Conservation (phyloP, 163 green algal genomes). For the Volvox carteri region DNA sequence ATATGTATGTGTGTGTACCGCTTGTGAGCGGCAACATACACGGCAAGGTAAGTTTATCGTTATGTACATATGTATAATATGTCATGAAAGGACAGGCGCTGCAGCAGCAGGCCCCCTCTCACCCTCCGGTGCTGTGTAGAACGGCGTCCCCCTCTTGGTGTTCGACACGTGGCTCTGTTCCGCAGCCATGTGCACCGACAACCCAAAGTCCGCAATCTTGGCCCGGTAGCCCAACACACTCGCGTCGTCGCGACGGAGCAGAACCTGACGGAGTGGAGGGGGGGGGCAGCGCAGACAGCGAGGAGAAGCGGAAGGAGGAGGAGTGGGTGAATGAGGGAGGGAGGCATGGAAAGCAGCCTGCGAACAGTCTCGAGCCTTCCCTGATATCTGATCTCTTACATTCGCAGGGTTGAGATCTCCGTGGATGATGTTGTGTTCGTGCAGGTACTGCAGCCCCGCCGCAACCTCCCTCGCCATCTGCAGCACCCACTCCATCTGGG, state of each 20-base stretch:
- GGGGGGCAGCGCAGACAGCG: background rate
- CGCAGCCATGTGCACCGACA: slow-evolving; percentile 52
- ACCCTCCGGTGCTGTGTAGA: slow-evolving; percentile 62
- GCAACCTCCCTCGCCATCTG: slow-evolving; percentile 54
- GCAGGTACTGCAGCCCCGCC: slow-evolving; percentile 46
- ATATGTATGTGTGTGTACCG: too few relatives aligned
- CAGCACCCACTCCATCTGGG: slow-evolving; percentile 57
- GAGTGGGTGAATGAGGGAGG: too few relatives aligned
- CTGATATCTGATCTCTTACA: background rate
- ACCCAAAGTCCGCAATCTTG: slow-evolving; percentile 60
- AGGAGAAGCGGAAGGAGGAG: too few relatives aligned
- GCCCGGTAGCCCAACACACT: slow-evolving; percentile 54
- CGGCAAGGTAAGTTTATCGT: too few relatives aligned
- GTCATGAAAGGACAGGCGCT: too few relatives aligned
- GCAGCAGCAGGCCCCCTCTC: slow-evolving; percentile 3
- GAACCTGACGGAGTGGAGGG: background rate
- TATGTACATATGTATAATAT: too few relatives aligned
- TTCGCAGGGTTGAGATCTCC: slow-evolving; percentile 50
- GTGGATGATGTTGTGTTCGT: slow-evolving; percentile 59
- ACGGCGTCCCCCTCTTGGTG: slow-evolving; percentile 63
- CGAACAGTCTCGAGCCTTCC: too few relatives aligned
- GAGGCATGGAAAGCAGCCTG: too few relatives aligned
- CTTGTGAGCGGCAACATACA: too few relatives aligned
- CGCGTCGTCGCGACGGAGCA: slow-evolving; percentile 37
- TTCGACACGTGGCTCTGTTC: slow-evolving; percentile 61